Percentiles rank a stretch among this genome's conserved stretches.
Conservation (phyloP, 192 early-diverging fungal genomes). For the Spizellomyces sp. region DNA sequence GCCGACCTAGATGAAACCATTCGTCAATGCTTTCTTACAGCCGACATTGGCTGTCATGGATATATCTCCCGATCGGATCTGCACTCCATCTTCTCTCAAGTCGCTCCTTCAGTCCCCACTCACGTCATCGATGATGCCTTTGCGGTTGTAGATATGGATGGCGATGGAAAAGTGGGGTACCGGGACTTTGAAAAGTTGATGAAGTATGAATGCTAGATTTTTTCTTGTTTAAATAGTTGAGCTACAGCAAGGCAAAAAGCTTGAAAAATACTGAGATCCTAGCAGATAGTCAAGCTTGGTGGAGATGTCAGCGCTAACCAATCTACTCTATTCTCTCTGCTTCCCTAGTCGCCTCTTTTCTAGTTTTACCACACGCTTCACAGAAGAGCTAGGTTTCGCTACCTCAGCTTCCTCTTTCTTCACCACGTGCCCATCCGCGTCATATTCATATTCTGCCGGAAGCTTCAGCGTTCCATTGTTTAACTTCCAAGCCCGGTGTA, state of each 20-base stretch:
- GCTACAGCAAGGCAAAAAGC: too few species aligned
- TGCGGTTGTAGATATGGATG: constrained; percentile 28
- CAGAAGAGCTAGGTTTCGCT: neutral
- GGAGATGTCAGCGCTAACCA: too few species aligned
- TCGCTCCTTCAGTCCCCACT: constrained; percentile 22
- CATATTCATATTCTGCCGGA: constrained; percentile 15
- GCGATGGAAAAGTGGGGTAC: constrained; percentile 35
- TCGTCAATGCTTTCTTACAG: constrained; percentile 34
- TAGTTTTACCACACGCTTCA: too few species aligned
- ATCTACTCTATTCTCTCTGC: too few species aligned
- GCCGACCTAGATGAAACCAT: constrained; percentile 28
- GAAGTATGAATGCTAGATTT: neutral
- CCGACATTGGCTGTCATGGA: constrained; percentile 35
- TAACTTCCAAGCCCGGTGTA: constrained; percentile 24
- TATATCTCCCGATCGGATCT: constrained; percentile 33
- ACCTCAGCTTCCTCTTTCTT: constrained; percentile 8
- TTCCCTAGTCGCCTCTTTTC: too few species aligned
- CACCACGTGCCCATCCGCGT: neutral
- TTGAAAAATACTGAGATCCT: too few species aligned
- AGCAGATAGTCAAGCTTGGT: too few species aligned
- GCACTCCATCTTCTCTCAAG: neutral
- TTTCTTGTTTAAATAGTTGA: too few species aligned
- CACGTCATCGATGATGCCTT: constrained; percentile 32
- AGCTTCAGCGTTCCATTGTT: constrained; percentile 31
- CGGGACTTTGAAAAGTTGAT: constrained; percentile 41